phyloP scores from a whole-genome alignment of 495 filamentous ascomycete species.

The Pyrenopolyporus hunteri region DNA sequence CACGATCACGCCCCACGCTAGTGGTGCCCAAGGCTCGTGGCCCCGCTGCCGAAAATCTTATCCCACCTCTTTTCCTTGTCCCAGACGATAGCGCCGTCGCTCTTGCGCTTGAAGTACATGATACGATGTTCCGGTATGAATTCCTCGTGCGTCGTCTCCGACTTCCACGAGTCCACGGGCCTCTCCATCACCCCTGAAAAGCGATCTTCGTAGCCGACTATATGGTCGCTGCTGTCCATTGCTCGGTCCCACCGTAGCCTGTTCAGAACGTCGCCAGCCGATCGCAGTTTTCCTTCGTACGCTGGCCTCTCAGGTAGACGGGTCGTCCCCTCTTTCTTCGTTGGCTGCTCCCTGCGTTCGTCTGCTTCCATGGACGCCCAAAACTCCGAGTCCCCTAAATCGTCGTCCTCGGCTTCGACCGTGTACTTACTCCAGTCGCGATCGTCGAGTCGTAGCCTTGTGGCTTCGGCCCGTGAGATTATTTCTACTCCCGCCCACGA shows the following conservation, averaged over 20 bases:
- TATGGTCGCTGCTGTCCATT: conserved; percentile 65
- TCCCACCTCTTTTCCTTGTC: conserved; percentile 58
- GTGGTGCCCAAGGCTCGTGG: conserved; percentile 15
- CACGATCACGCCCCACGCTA: neutral
- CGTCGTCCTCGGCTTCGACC: conserved; percentile 42
- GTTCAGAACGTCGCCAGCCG: conserved; percentile 69
- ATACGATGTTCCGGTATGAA: conserved; percentile 86
- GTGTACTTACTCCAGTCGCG: conserved; percentile 57
- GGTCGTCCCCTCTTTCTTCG: conserved; percentile 23
- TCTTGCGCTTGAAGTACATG: conserved; percentile 68
- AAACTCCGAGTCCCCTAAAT: conserved; percentile 30
- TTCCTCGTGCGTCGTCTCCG: conserved; percentile 78
- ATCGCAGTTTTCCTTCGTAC: conserved; percentile 46
- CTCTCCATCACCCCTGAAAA: conserved; percentile 71
- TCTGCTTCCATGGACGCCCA: conserved; percentile 27
- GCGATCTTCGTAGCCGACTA: conserved; percentile 78
- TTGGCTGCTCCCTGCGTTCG: conserved; percentile 1
- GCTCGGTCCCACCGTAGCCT: conserved; percentile 73
- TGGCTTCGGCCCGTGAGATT: conserved; percentile 46
- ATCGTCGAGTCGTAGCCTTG: conserved; percentile 49
- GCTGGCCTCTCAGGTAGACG: conserved; percentile 12
- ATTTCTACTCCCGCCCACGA: conserved; percentile 56
- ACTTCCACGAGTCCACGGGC: conserved; percentile 69
- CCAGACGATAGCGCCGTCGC: conserved; percentile 65
- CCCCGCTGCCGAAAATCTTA: conserved; percentile 51